A percentile compares a stretch with the other conserved stretches of the same genome.
Evolutionary conservation across 768 basidiomycete species (phyloP).

Genomic region (Rhodosporidiobolus odoratus): DNA sequence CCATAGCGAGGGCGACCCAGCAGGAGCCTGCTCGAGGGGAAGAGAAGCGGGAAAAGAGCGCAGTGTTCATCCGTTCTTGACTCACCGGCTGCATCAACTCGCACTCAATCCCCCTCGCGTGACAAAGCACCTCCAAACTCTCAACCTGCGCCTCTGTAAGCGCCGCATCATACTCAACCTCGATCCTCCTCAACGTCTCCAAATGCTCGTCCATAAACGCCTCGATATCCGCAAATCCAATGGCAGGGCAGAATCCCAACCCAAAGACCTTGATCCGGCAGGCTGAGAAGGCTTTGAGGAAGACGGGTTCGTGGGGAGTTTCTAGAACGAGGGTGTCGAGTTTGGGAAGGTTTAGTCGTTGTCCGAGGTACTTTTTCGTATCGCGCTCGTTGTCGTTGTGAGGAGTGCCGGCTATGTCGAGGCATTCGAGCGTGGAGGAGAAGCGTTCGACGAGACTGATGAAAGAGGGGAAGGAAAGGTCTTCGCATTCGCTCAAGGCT

Average conservation of each 20-base stretch:
- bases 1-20: neutral
- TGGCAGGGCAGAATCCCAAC: conserved; percentile 28
- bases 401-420: conserved; percentile 20
- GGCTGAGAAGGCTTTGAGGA: neutral
- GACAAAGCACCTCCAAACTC: conserved; percentile 30
- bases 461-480: conserved; percentile 22
- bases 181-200: conserved; percentile 12
- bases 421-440: conserved; percentile 6
- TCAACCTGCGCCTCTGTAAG: conserved; percentile 20
- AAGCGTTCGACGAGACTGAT: conserved; percentile 14
- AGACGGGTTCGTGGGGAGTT: conserved; percentile 19
- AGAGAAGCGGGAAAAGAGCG: neutral
- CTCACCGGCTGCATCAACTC: conserved; percentile 14
- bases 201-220: conserved; percentile 14
- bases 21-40: too few species aligned
- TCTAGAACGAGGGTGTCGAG: conserved; percentile 26
- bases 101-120: conserved; percentile 20
- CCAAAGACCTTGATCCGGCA: conserved; percentile 3
- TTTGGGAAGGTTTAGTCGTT: conserved; percentile 1
- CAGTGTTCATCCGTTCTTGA: too few species aligned
- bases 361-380: conserved; percentile 3
- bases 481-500: conserved; percentile 10
- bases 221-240: conserved; percentile 15
- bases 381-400: conserved; percentile 3
- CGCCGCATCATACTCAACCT: conserved; percentile 16